Base-by-base conservation (phyloP, 2,329 filamentous ascomycete species). In the Colletotrichum aenigma region DNA sequence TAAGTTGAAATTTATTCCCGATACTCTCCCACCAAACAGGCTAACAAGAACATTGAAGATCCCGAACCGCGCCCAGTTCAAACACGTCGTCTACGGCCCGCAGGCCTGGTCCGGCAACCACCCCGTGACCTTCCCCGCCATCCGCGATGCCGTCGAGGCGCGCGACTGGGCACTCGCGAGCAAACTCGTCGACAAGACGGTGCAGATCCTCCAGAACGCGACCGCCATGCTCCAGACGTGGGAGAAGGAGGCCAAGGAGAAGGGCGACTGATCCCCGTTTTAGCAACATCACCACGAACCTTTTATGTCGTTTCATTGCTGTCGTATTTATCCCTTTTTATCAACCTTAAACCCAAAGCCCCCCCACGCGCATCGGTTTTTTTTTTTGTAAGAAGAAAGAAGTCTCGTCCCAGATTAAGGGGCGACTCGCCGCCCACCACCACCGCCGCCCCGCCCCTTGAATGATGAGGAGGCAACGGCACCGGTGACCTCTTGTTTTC, bases 21-120 rank as follows among this genome's bases (percentile, higher is more conserved):
- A 38, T 60, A 13, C 18, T 21, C 28, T 61, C 48, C 38, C 6
- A 28, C 15, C 9, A 52, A 72, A 80, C 66, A 81, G 1, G 15
- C 62, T 75, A 28, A 78, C 71, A 66, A 16, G 8, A 10, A 4
- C 28, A 73, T 64, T 12, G 71, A n/a, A 96, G 94, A 90, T 98
- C 6, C 94, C 95, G 52, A 95, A 95, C 79, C 93, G 96, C 78
- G 94, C 94, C 7, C 97, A 98, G 85, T 99, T 96, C 89, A 98
- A 97, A 84, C 97, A 98, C 84, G 90, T 97, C 81, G 87, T 99
- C 72, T 98, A 96, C 82, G 96, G 94, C 3, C 97, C 97, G 1
- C 91, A 95, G 81, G 87, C 91, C 4, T 96, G 95, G 93, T 93
- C 93, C 38, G 91, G 90, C 48, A 91, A 93, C 78, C 90, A 94